Conservation (phyloP, 1,139 yeast genomes). For the Yamadazyma triangularis region DNA sequence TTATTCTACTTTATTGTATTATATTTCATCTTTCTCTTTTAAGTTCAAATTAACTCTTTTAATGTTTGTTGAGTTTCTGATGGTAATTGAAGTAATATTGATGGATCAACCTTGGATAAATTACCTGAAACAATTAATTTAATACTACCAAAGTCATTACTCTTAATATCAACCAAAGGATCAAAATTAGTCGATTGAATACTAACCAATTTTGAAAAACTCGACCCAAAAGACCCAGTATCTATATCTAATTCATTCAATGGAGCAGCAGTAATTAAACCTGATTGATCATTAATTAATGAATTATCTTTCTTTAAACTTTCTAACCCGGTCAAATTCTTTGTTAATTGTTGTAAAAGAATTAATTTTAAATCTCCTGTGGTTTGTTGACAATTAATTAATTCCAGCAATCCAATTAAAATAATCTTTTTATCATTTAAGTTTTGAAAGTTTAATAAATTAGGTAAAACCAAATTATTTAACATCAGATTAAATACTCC, state of each 20-base stretch:
- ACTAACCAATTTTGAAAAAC: slow-evolving; percentile 67
- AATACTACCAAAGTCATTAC: slow-evolving; percentile 30
- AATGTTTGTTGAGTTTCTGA: slow-evolving; percentile 17
- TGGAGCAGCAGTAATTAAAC: slow-evolving; percentile 17
- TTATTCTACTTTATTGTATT: too few species aligned
- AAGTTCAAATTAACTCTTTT: slow-evolving; percentile 7
- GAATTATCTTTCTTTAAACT: slow-evolving; percentile 22
- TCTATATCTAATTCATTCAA: slow-evolving; percentile 57
- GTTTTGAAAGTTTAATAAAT: slow-evolving; percentile 62
- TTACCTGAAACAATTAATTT: slow-evolving; percentile 25
- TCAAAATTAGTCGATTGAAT: slow-evolving; percentile 61
- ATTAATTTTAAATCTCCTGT: slow-evolving; percentile 40
- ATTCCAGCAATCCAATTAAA: slow-evolving; percentile 66
- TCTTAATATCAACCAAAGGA: slow-evolving; percentile 51
- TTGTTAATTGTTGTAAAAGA: slow-evolving; percentile 50
- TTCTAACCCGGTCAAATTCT: slow-evolving; percentile 38
- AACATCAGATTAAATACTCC: slow-evolving; percentile 66
- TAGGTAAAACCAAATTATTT: slow-evolving; percentile 60
- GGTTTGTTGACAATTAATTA: slow-evolving; percentile 25
- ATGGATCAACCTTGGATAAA: slow-evolving; percentile 28
- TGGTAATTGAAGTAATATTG: slow-evolving; percentile 27
- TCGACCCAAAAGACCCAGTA: slow-evolving; percentile 76
- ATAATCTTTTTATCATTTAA: slow-evolving; percentile 72
- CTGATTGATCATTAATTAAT: slow-evolving; percentile 1
- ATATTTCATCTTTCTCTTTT: neutral